Percentiles rank a stretch among this genome's conserved stretches.
Conservation (phyloP, 306 rosid genomes). For the Abrus pulchellus region DNA sequence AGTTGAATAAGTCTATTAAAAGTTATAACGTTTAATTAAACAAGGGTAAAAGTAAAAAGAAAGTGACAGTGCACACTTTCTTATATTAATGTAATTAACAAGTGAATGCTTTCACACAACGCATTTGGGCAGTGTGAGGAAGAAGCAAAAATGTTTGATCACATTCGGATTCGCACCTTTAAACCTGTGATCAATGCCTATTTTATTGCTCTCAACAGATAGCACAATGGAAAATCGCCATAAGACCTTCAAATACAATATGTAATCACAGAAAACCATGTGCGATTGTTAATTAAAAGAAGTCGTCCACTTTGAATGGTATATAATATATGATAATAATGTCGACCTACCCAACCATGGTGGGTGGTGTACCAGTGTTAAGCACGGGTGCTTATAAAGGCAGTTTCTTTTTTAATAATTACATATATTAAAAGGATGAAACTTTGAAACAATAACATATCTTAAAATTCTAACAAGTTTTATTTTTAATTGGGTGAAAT, state of each 20-base stretch:
- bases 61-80: too few relatives aligned
- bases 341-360: neutral
- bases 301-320: slow-evolving; percentile 33
- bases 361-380: slow-evolving; percentile 46
- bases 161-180: neutral
- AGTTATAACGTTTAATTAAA: too few relatives aligned
- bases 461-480: too few relatives aligned
- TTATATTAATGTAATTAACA: neutral
- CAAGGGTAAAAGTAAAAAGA: neutral
- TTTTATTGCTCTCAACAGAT: neutral
- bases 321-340: neutral
- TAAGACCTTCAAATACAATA: neutral
- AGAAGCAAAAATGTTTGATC: neutral
- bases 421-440: too few relatives aligned
- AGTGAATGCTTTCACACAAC: neutral
- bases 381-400: slow-evolving; percentile 64
- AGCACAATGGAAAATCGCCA: neutral
- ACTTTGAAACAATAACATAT: too few relatives aligned
- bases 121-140: neutral
- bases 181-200: neutral
- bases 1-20: too few relatives aligned
- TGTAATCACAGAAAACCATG: neutral
- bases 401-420: too few relatives aligned
- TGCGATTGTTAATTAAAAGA: neutral
- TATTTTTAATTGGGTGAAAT: too few relatives aligned